Evolutionary conservation across 2,329 filamentous ascomycete species (phyloP).

Genomic region (Phialophora chinensis): DNA sequence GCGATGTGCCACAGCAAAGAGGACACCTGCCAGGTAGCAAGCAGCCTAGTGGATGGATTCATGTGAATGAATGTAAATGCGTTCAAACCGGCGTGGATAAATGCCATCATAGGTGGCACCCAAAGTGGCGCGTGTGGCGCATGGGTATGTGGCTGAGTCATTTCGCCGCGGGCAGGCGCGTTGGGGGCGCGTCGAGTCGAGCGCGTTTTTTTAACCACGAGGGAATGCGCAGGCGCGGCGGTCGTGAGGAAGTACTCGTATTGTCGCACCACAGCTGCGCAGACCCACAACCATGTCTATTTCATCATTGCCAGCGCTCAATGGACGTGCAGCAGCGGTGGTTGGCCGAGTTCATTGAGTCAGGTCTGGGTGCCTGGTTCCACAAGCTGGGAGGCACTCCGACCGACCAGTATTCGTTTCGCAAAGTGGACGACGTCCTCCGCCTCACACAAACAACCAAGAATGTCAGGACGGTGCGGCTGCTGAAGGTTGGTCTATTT

Average conservation of each 20-base stretch:
- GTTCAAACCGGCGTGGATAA: background rate
- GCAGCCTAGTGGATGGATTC: background rate
- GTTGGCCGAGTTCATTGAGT: conserved; percentile 22
- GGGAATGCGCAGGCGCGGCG: background rate
- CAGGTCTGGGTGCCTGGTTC: conserved; percentile 16
- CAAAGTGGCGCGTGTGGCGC: background rate
- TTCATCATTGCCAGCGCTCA: background rate
- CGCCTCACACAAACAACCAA: background rate
- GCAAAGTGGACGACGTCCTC: conserved; percentile 5
- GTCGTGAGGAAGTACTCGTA: background rate
- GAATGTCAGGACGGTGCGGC: background rate
- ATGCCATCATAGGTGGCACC: background rate
- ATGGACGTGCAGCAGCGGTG: conserved; percentile 26
- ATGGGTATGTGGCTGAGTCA: conserved; percentile 9
- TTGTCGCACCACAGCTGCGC: background rate
- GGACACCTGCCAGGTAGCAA: background rate
- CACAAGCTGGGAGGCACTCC: background rate
- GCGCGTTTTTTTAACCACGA: background rate
- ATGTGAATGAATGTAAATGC: background rate
- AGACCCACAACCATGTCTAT: conserved; percentile 1
- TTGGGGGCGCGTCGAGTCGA: background rate
- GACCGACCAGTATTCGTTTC: conserved; percentile 5
- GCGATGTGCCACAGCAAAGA: conserved; percentile 1
- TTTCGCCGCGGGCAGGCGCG: background rate
- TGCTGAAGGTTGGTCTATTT: conserved; percentile 7